Evolutionary conservation across 805 yeast genomes (phyloP).

Genomic region (Ogataea sp.): DNA sequence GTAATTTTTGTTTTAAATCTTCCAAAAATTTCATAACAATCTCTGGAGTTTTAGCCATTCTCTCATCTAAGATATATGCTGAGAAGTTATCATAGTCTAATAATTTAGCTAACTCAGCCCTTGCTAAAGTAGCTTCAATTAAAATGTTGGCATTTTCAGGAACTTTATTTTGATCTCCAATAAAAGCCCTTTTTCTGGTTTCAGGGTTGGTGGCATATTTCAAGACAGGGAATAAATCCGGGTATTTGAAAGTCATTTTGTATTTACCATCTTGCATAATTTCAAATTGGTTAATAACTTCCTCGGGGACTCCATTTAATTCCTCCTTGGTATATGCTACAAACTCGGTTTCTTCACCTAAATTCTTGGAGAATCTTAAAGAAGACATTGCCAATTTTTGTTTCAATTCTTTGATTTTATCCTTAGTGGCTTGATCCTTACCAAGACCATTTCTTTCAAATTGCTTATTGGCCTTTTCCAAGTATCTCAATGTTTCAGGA

Average conservation of each 20-base stretch:
- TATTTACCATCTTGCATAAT: slow-evolving; percentile 33
- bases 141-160: slow-evolving; percentile 58
- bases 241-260: slow-evolving; percentile 75
- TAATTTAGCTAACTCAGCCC: slow-evolving; percentile 53
- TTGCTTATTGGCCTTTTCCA: slow-evolving; percentile 47
- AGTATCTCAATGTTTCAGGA: slow-evolving; percentile 47
- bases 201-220: slow-evolving; percentile 57
- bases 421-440: slow-evolving; percentile 45
- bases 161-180: slow-evolving; percentile 62
- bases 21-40: slow-evolving; percentile 53
- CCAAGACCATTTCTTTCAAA: slow-evolving; percentile 66
- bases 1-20: slow-evolving; percentile 52
- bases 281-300: slow-evolving; percentile 51
- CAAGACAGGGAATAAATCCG: slow-evolving; percentile 71
- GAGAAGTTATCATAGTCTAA: slow-evolving; percentile 67
- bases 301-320: slow-evolving; percentile 66
- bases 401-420: slow-evolving; percentile 48
- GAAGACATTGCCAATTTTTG: slow-evolving; percentile 51
- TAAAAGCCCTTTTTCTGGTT: slow-evolving; percentile 58
- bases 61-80: slow-evolving; percentile 61
- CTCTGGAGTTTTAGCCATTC: slow-evolving; percentile 69
- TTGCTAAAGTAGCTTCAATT: slow-evolving; percentile 47
- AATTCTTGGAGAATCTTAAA: slow-evolving; percentile 52
- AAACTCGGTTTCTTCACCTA: slow-evolving; percentile 63
- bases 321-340: slow-evolving; percentile 55